Evolutionary conservation across 495 filamentous ascomycete species (phyloP), one percentile per base, ranked within the genome.

Genomic region (Xylaria grammica): DNA sequence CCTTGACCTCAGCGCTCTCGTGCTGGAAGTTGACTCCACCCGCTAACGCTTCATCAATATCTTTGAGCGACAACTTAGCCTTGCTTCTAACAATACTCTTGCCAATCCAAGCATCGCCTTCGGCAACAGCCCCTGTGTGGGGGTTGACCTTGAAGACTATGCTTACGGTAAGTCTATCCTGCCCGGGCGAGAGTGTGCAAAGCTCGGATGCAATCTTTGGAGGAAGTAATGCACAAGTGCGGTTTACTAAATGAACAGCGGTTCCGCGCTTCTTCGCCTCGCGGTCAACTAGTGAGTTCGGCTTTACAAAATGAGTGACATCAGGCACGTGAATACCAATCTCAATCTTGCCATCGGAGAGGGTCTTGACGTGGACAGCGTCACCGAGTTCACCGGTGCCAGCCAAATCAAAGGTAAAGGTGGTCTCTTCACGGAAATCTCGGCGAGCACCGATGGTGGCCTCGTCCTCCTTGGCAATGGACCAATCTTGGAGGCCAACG

Each of bases 201-300:
- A 98, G 81, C 55, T 97, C 94, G 42, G 86, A 85, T 9, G 93
- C 90, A 58, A 99, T 82, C 74, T 89, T 91, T 0, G 90, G 82
- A 17, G 95, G 95, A 49, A 99, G 85, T 86, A 99, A 86, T 67
- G 94, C 92, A 72, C 97, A 97, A 58, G 91, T 86, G 26, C 93
- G 87, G 78, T 97, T 94, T 76, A 96, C 89, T 55, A 99, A 81
- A 68, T 98, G 93, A 17, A 99, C 95, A 38, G 91, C 94, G 55
- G 95, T 98, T 61, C 94, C 96, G 32, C 95, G 90, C 82, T 99
- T 99, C 86, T 96, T 97, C 1, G 95, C 95, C 79, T 99, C 95
- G 46, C 95, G 90, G 72, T 99, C 95, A 34, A 97, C 94, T 53
- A 99, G 85, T 22, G 95, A 97, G 81, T 96, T 97, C 38, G 87